phyloP scores from a whole-genome alignment of 805 yeast species.

The Barnettozyma populi region DNA sequence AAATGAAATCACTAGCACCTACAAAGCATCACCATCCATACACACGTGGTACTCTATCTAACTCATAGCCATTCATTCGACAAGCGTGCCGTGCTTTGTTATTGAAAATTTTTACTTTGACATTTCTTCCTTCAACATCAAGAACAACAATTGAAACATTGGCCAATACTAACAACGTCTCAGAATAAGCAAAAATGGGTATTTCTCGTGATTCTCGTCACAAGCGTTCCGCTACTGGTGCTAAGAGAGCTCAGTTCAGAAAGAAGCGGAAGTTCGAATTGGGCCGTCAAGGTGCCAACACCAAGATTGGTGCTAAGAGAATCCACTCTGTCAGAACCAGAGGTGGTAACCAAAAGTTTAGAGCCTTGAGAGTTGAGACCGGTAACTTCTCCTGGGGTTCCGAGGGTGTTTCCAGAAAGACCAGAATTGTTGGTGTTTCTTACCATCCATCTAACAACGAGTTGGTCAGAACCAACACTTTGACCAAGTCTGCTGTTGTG shows the following conservation, averaged over 20 bases:
- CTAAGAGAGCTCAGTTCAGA: constrained; percentile 99
- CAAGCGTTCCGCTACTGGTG: constrained; percentile 99
- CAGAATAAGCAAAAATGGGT: constrained; percentile 70
- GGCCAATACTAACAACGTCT: constrained; percentile 14
- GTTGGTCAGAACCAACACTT: constrained; percentile 99
- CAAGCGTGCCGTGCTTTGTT: not conserved
- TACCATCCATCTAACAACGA: constrained; percentile 99
- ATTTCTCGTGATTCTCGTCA: constrained; percentile 99
- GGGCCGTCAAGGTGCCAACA: constrained; percentile 99
- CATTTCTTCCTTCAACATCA: not conserved
- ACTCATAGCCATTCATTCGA: not conserved
- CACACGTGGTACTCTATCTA: not conserved
- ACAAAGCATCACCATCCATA: too few relatives aligned
- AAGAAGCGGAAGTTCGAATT: constrained; percentile 99
- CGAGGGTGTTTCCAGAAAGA: constrained; percentile 97
- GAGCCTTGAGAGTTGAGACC: constrained; percentile 98
- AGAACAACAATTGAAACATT: not conserved
- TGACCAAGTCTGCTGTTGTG: constrained; percentile 97
- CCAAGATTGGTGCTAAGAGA: constrained; percentile 98
- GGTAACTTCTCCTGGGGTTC: constrained; percentile 99
- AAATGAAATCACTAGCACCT: not conserved
- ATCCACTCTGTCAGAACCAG: constrained; percentile 99
- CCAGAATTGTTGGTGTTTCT: constrained; percentile 96
- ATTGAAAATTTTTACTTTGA: not conserved
- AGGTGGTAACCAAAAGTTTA: constrained; percentile 99